Evolutionary conservation across 2,329 filamentous ascomycete species (phyloP).

Genomic region (Xylariaceae sp.): DNA sequence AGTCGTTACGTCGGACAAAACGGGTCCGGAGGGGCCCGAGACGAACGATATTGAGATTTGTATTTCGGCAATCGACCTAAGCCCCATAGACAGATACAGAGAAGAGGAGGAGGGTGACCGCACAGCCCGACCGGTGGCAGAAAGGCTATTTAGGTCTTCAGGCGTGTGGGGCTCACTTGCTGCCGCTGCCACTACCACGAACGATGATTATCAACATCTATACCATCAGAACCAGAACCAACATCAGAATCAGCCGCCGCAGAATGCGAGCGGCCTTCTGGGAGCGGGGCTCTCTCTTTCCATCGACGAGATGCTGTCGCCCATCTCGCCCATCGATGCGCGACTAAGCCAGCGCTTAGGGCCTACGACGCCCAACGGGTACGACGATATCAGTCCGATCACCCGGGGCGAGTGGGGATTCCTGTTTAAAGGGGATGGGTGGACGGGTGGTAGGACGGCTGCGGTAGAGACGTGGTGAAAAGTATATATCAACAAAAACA

Average conservation of each 20-base stretch:
- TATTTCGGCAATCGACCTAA: too few relatives aligned
- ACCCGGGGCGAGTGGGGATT: constrained; percentile 61
- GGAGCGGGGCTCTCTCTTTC: constrained; percentile 19
- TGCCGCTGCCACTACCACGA: background rate
- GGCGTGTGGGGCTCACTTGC: constrained; percentile 11
- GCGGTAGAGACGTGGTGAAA: constrained; percentile 48
- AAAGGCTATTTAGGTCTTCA: constrained; percentile 11
- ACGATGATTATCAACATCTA: too few relatives aligned
- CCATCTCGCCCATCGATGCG: too few relatives aligned
- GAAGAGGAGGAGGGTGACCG: constrained; percentile 20
- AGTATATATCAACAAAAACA: too few relatives aligned
- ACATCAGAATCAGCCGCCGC: constrained; percentile 16
- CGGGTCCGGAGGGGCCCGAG: too few relatives aligned
- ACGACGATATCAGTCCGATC: constrained; percentile 59
- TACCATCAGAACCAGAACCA: constrained; percentile 10
- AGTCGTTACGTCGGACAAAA: too few relatives aligned
- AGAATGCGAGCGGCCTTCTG: background rate
- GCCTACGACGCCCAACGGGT: constrained; percentile 53
- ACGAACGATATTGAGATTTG: too few relatives aligned
- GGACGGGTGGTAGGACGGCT: constrained; percentile 40
- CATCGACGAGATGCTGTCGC: constrained; percentile 43
- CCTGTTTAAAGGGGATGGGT: constrained; percentile 47
- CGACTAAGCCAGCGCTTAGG: constrained; percentile 30
- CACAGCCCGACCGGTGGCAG: constrained; percentile 20
- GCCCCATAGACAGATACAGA: background rate